Conservation (phyloP, 441 rosid species). For the Heliophila coronopifolia region DNA sequence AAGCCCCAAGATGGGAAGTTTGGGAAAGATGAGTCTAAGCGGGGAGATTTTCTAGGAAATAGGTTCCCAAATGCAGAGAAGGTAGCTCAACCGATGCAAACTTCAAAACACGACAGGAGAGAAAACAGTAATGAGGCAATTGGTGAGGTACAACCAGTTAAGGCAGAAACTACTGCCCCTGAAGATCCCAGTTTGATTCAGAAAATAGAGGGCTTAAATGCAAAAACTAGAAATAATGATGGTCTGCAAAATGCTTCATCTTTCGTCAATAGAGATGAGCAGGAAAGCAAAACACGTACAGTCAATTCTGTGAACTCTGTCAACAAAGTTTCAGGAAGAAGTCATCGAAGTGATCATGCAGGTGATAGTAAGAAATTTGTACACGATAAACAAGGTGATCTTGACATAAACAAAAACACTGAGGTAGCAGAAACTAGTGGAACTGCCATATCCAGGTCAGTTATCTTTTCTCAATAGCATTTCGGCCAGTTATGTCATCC, state of each 20-base stretch:
- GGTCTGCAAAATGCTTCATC: slow-evolving; percentile 37
- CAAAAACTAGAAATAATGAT: slow-evolving; percentile 48
- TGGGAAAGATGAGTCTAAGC: slow-evolving; percentile 45
- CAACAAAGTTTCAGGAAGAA: slow-evolving; percentile 35
- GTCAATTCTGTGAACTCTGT: slow-evolving; percentile 35
- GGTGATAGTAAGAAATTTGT: slow-evolving; percentile 28
- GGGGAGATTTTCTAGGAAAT: slow-evolving; percentile 35
- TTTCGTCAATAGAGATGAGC: slow-evolving; percentile 38
- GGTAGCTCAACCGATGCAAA: slow-evolving; percentile 35
- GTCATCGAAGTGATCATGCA: slow-evolving; percentile 31
- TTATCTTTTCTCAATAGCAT: slow-evolving; percentile 23
- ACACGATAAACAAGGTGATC: slow-evolving; percentile 31
- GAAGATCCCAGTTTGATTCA: slow-evolving; percentile 64
- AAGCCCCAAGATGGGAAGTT: slow-evolving; percentile 66
- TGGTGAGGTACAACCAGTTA: slow-evolving; percentile 34
- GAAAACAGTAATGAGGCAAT: slow-evolving; percentile 35
- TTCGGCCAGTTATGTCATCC: slow-evolving; percentile 27
- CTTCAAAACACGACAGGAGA: slow-evolving; percentile 45
- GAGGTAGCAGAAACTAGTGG: slow-evolving; percentile 30
- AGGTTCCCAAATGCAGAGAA: slow-evolving; percentile 35
- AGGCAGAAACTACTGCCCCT: slow-evolving; percentile 31
- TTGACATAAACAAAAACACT: slow-evolving; percentile 36
- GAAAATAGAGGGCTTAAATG: slow-evolving; percentile 82
- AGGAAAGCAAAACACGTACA: slow-evolving; percentile 35
- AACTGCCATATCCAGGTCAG: slow-evolving; percentile 47